Evolutionary conservation across 202 grass and related monocot genomes (phyloP).

Genomic region (Zoysia matrella): DNA sequence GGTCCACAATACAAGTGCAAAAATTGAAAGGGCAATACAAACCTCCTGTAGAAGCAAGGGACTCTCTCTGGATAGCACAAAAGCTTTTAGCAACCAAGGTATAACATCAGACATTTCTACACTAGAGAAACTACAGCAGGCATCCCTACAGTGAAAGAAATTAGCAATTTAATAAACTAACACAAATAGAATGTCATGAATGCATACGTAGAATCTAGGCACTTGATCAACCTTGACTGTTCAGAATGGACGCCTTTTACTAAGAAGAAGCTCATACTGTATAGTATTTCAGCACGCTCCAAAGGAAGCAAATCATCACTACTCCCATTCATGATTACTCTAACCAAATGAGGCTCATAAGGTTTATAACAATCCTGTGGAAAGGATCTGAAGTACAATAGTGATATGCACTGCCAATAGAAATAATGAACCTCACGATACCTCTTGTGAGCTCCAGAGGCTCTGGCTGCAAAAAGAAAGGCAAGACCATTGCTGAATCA

Average conservation of each 20-base stretch:
- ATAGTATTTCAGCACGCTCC: conserved; percentile 72
- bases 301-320: conserved; percentile 53
- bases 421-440: conserved; percentile 76
- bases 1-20: neutral
- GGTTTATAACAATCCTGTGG: conserved; percentile 49
- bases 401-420: conserved; percentile 73
- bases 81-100: conserved; percentile 81
- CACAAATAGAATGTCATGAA: conserved; percentile 18
- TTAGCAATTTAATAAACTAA: conserved; percentile 24
- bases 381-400: conserved; percentile 64
- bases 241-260: conserved; percentile 68
- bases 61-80: conserved; percentile 65
- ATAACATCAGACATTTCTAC: conserved; percentile 57
- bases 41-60: conserved; percentile 86
- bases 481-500: conserved; percentile 14
- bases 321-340: conserved; percentile 54
- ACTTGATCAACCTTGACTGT: conserved; percentile 61
- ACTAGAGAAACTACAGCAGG: conserved; percentile 65
- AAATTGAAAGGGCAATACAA: conserved; percentile 25
- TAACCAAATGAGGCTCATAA: conserved; percentile 50
- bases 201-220: neutral
- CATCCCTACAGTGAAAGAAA: conserved; percentile 49
- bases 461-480: conserved; percentile 65
- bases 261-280: conserved; percentile 69
- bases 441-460: conserved; percentile 51